Percentiles rank a stretch among this genome's conserved stretches.
Conservation (phyloP, 2,329 filamentous ascomycete species). For the Teratosphaeria epicoccoides region DNA sequence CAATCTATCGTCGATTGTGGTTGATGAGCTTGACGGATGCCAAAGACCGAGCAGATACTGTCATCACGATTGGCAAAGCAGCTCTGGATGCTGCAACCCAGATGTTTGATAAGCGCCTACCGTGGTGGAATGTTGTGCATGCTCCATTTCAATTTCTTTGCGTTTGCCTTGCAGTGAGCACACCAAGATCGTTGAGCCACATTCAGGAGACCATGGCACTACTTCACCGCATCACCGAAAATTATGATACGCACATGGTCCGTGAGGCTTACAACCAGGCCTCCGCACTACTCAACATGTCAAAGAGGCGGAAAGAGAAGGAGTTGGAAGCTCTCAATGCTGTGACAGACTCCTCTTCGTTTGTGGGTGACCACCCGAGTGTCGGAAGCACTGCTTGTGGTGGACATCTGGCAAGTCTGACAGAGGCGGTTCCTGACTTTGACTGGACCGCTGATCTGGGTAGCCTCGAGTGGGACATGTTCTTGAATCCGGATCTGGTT, state of each 20-base stretch:
- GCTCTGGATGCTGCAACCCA: conserved; percentile 27
- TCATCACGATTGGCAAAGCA: conserved; percentile 27
- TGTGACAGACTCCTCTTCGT: conserved; percentile 17
- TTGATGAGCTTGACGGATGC: conserved; percentile 29
- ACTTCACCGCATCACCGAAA: conserved; percentile 28
- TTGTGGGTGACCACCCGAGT: conserved; percentile 20
- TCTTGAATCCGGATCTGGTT: conserved; percentile 25
- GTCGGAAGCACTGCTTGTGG: conserved; percentile 11
- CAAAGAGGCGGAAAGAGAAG: conserved; percentile 22
- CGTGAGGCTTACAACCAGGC: conserved; percentile 29
- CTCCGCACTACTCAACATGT: conserved; percentile 22
- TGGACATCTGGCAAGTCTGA: conserved; percentile 11
- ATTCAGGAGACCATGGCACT: conserved; percentile 29
- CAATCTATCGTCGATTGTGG: conserved; percentile 33
- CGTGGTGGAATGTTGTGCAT: conserved; percentile 36
- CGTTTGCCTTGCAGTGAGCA: conserved; percentile 32
- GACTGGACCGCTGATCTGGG: conserved; percentile 25
- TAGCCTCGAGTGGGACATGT: conserved; percentile 25
- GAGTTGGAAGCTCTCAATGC: conserved; percentile 22
- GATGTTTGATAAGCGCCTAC: conserved; percentile 25
- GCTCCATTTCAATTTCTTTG: conserved; percentile 35
- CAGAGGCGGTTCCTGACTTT: conserved; percentile 19
- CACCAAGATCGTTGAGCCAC: conserved; percentile 25
- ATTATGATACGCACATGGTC: conserved; percentile 28
- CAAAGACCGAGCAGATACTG: conserved; percentile 28